These are phyloP conservation scores for Nectriaceae sp. DNA, from an alignment of 2,329 filamentous ascomycete genomes.

Conservation along the genomic window DNA sequence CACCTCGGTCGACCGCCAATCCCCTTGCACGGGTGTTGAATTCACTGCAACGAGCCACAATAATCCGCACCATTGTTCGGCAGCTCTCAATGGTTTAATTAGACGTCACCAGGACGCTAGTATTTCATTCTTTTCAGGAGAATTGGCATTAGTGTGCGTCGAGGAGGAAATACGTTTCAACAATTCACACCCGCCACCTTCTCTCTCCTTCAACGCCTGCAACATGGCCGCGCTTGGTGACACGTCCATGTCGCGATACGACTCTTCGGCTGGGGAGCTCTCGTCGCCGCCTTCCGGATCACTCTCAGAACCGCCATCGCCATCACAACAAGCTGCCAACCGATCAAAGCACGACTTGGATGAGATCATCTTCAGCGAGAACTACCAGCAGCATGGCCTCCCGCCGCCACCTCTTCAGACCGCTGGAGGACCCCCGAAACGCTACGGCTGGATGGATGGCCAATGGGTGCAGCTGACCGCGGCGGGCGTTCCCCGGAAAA, in stretches of 20 bases:
- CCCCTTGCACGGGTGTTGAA: too few relatives aligned
- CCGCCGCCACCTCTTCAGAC: slow-evolving; percentile 25
- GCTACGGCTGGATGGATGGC: slow-evolving; percentile 39
- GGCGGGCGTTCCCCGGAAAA: slow-evolving; percentile 61
- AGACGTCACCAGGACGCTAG: too few relatives aligned
- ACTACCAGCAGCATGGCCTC: slow-evolving; percentile 28
- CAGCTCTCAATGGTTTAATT: too few relatives aligned
- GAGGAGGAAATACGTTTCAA: too few relatives aligned
- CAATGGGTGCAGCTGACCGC: slow-evolving; percentile 54
- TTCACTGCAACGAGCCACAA: too few relatives aligned
- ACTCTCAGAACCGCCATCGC: slow-evolving; percentile 51
- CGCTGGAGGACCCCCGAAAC: slow-evolving; percentile 29
- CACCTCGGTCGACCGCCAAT: too few relatives aligned
- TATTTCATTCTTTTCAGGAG: not conserved
- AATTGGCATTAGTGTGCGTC: too few relatives aligned
- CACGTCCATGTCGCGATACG: slow-evolving; percentile 42
- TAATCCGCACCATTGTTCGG: too few relatives aligned
- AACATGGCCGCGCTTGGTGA: slow-evolving; percentile 33
- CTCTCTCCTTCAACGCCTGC: not conserved
- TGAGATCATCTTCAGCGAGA: slow-evolving; percentile 51
- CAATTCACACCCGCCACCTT: too few relatives aligned
- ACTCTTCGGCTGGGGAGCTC: slow-evolving; percentile 50
- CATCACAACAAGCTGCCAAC: slow-evolving; percentile 37
- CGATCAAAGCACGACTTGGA: slow-evolving; percentile 42
- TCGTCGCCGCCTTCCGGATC: slow-evolving; percentile 55